Conservation (phyloP, 352 stramenopile species). For the Phytophthora ohioensis region DNA sequence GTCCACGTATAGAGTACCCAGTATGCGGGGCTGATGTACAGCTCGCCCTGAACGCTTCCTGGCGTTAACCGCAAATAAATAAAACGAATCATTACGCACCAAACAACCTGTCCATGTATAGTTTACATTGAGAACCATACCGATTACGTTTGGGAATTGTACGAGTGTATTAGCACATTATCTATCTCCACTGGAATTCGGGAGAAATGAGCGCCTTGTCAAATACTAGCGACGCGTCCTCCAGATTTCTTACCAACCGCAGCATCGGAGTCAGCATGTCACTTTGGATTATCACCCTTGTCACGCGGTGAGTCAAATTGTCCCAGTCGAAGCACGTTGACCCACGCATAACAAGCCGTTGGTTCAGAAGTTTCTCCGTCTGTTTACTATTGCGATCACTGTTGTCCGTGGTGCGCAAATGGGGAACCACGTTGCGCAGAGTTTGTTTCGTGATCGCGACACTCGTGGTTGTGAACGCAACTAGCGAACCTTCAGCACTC, state of each 20-base stretch:
- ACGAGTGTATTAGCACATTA: background rate
- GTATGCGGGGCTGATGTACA: too few relatives aligned
- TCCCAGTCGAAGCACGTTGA: background rate
- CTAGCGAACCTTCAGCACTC: too few relatives aligned
- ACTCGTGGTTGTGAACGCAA: too few relatives aligned
- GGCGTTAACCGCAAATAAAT: too few relatives aligned
- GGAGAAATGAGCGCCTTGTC: slow-evolving; percentile 2
- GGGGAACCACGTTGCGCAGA: background rate
- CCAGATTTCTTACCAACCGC: background rate
- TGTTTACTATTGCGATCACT: background rate
- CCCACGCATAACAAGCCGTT: background rate
- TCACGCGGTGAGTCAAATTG: background rate
- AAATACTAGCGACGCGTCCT: slow-evolving; percentile 6
- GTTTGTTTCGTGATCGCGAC: background rate
- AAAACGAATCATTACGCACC: too few relatives aligned
- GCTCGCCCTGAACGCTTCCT: too few relatives aligned
- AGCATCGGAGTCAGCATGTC: slow-evolving; percentile 4
- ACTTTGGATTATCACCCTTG: background rate
- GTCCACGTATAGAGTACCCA: too few relatives aligned
- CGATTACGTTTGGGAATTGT: too few relatives aligned
- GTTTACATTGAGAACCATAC: too few relatives aligned
- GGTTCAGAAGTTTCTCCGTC: background rate
- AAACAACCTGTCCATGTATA: too few relatives aligned
- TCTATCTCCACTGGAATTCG: background rate
- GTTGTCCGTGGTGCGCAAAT: slow-evolving; percentile 3